Conservation (phyloP, 805 yeast genomes). For the Jamesozyma piceae region DNA sequence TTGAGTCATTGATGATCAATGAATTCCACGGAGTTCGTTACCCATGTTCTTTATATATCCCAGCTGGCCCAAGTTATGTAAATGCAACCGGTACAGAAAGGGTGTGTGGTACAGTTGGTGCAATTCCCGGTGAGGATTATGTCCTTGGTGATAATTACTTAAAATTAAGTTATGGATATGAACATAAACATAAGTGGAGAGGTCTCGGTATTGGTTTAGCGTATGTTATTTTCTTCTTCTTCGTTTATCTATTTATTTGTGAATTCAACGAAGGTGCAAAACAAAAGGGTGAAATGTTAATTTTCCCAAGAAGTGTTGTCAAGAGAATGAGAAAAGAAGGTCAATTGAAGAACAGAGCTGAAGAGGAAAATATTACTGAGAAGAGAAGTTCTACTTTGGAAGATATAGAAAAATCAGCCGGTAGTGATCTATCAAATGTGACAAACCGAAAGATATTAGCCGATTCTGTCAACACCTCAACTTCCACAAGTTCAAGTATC, state of each 20-base stretch:
- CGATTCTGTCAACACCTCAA: conserved; percentile 17
- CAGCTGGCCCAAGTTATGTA: conserved; percentile 36
- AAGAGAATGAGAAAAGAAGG: conserved; percentile 36
- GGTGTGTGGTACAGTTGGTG: conserved; percentile 45
- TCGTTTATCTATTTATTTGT: conserved; percentile 38
- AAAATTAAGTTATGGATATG: conserved; percentile 33
- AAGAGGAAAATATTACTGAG: background rate
- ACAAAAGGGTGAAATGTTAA: conserved; percentile 54
- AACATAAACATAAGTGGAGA: conserved; percentile 45
- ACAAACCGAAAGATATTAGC: conserved; percentile 19
- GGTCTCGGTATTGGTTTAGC: conserved; percentile 49
- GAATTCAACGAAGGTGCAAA: conserved; percentile 44
- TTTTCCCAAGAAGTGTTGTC: conserved; percentile 43
- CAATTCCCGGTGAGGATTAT: conserved; percentile 36
- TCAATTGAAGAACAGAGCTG: background rate
- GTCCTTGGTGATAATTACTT: conserved; percentile 44
- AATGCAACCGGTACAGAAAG: conserved; percentile 17
- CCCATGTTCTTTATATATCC: conserved; percentile 33
- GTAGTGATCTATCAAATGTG: conserved; percentile 5
- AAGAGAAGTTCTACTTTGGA: background rate
- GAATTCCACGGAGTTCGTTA: conserved; percentile 34
- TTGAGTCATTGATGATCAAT: conserved; percentile 38
- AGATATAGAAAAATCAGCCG: conserved; percentile 5
- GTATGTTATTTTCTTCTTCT: conserved; percentile 43
- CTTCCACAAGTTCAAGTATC: background rate